A percentile compares a stretch with the other conserved stretches of the same genome.
These are phyloP conservation scores for Pelargonium australe DNA, from an alignment of 441 rosid genomes.

Conservation along the genomic window DNA sequence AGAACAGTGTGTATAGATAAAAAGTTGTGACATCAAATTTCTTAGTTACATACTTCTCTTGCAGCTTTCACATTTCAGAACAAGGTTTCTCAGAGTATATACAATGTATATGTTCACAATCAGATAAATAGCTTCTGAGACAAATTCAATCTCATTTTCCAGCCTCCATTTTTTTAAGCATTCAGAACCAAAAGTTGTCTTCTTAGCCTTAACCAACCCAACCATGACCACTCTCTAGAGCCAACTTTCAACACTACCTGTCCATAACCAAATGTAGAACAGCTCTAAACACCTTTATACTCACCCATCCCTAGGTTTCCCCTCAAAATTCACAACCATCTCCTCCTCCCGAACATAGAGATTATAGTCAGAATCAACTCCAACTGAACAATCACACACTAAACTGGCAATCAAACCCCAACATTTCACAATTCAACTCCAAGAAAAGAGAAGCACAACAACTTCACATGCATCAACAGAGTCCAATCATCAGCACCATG, in stretches of 20 bases:
- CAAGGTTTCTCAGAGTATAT: neutral
- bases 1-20: neutral
- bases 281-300: constrained; percentile 2
- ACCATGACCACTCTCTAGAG: neutral
- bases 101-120: neutral
- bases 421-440: constrained; percentile 1
- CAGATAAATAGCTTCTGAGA: neutral
- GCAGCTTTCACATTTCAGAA: neutral
- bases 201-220: neutral
- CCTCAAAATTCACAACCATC: neutral
- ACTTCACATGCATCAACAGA: neutral
- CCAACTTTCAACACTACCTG: neutral
- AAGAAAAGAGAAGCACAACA: neutral
- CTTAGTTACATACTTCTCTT: neutral
- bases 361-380: constrained; percentile 4
- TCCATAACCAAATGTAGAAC: neutral
- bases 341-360: neutral
- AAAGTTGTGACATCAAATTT: neutral
- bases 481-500: neutral
- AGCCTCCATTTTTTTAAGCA: neutral
- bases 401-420: neutral
- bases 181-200: neutral
- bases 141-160: neutral
- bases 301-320: neutral
- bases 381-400: neutral